Base-by-base conservation (phyloP, 202 grass and related monocot genomes). In the Panicum hallii region DNA sequence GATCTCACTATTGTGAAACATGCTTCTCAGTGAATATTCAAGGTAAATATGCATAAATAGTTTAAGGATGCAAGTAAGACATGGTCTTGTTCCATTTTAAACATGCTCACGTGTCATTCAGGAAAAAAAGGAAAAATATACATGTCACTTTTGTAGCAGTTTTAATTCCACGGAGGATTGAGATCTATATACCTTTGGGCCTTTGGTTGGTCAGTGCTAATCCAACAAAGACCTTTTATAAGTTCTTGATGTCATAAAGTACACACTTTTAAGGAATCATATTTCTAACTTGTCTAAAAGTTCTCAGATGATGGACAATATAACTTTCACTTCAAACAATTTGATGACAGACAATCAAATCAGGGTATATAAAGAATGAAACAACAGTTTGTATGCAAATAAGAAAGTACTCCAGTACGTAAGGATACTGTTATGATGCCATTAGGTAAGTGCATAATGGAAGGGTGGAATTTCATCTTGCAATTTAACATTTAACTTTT, bases 51-150 rank as follows among this genome's bases (percentile, higher is more conserved):
- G 53, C 44, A 46, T 47, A 74, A 42, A 81, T 82, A 28, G 47
- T 82, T 67, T 78, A 63, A 67, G 67, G 48, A 7, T 50, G 74
- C 17, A 82, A 77, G 30, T 23, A 72, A 72, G 86, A 78, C 3
- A 47, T 66, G 48, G 15, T 75, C 70, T 40, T 72, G 10, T 77
- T 64, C 40, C 53, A 54, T 69, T 76, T 69, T 78, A 42, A 14
- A 71, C 36, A 17, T 38, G 46, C n/a, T 60, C 54, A 63, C 7
- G 4, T 57, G 40, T 49, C 43, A 38, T 70, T 15, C 4, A 22
- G 5, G 15, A 78, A 63, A 79, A 79, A 69, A 16, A 61, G 7
- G 0, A 20, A 87, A 42, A 58, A 47, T 17, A 47, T 9, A 50
- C 2, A 57, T 46, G n/a, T 19, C 36, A 86, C 26, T 26, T 26